Evolutionary conservation across 176 grass and related monocot genomes (phyloP), one percentile per base, ranked within the genome.

Genomic region (Rhynchospora tenuis): DNA sequence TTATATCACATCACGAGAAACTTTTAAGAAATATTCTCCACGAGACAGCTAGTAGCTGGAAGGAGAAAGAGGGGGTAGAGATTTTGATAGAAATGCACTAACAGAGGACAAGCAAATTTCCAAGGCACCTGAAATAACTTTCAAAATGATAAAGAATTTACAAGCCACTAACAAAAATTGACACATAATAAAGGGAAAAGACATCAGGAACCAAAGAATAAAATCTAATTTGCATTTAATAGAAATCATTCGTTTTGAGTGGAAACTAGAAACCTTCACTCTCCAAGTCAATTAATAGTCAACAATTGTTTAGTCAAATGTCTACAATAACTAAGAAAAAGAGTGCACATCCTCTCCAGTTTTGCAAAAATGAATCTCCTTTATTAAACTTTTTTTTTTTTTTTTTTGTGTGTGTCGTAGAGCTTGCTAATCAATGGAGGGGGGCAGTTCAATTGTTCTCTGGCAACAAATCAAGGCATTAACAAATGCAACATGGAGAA

Each of bases 401-500:
- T 31, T 50, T 28, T 24, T 9, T 12, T 56, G 12, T 77, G 24
- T 78, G 75, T 15, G 17, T 94, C n/a, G 85, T 92, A 97, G 92
- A 90, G 80, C 1, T 65, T 97, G 77, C 83, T 97, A 84, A 97
- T 97, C 81, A 97, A 97, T 29, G 94, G 92, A 4, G 84, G 86
- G 33, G 94, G 94, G 3, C 94, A 97, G 77, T 89, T 84, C 85
- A 86, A 94, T 78, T 97, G 94, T 80, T 92, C 94, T 43, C 83
- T 92, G 20, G 88, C 91, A 7, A 87, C 89, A 64, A 82, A 85
- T 85, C 72, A 88, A 10, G 89, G 84, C 0, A 69, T 64, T 54
- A 79, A 38, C 11, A 84, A 80, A 23, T 97, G 94, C 83, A 47
- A 75, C 68, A 75, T 51, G 31, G 83, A 72, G n/a, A 86, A 86